Evolutionary conservation across 2,329 filamentous ascomycete genomes (phyloP), one percentile per base, ranked within the genome.

Genomic region (Periconia digitata): DNA sequence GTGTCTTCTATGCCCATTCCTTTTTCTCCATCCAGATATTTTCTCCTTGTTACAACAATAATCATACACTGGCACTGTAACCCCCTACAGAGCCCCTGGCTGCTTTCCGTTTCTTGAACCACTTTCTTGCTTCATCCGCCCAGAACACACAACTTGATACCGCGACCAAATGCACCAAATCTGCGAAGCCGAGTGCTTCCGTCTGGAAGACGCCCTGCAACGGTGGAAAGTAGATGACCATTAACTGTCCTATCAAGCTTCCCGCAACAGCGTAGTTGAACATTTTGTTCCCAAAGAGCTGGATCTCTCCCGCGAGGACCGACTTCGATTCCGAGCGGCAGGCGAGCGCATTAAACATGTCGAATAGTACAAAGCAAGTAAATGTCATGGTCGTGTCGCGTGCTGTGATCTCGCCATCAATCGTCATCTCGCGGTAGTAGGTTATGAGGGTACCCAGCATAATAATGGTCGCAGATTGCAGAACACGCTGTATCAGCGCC

Each of bases 301-400:
- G 84, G 43, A 95, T 72, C 68, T 99, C 92, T 35, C 94, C 92
- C 21, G 87, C 81, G 3, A 99, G 81, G 5, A 99, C 79, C 10
- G 89, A 95, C 71, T 97, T 97, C 54, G 83, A 85, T 67, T 96
- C 92, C 7, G 89, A 95, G 40, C 94, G 89, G 73, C 94, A 99
- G 15, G 90, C 87, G 18, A 99, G 79, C 1, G 94, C 94, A 72
- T 99, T 97, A 79, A 97, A 96, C 94, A 99, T 99, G 78, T 99
- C 94, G 72, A 97, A 99, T 45, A 99, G 83, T 39, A 99, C 94
- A 67, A 99, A 99, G 74, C 92, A 96, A 6, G 94, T 99, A 69
- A 99, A 99, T 0, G 94, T 97, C 89, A 99, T 96, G 55, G 94
- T 99, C 1, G 94, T 99, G 74, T 99, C 94, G 60, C 95, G 90